Conservation (phyloP, 2,329 filamentous ascomycete genomes). For the Stagonosporopsis rhizophila region DNA sequence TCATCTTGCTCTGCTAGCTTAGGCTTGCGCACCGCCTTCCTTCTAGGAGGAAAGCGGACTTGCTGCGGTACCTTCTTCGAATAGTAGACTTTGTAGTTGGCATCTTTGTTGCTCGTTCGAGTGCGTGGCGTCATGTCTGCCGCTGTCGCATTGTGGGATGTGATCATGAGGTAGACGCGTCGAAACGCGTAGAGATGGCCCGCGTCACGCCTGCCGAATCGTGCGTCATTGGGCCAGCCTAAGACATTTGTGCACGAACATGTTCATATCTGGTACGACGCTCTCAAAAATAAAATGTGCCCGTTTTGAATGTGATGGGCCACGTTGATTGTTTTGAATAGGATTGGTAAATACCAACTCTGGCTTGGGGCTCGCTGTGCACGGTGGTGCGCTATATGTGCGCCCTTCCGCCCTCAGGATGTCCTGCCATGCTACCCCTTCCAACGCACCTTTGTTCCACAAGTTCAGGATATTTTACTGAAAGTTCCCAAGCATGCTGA, state of each 20-base stretch:
- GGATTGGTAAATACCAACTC: neutral
- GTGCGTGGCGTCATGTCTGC: slow-evolving; percentile 39
- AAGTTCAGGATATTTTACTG: neutral
- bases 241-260: neutral
- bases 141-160: neutral
- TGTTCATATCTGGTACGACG: neutral
- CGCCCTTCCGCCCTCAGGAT: neutral
- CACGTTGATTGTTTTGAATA: neutral
- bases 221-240: slow-evolving; percentile 8
- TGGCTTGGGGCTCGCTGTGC: neutral
- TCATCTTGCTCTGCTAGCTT: slow-evolving; percentile 22
- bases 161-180: slow-evolving; percentile 12
- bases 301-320: neutral
- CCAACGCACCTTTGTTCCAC: neutral
- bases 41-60: slow-evolving; percentile 36
- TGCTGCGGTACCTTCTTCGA: slow-evolving; percentile 43
- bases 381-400: slow-evolving; percentile 5
- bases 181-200: slow-evolving; percentile 10
- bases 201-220: slow-evolving; percentile 3
- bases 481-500: neutral
- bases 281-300: neutral
- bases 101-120: slow-evolving; percentile 34
- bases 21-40: slow-evolving; percentile 39
- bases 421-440: neutral
- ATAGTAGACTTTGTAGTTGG: slow-evolving; percentile 39